phyloP scores from a whole-genome alignment of 179 eudicot species.

The Vitellaria paradoxa region DNA sequence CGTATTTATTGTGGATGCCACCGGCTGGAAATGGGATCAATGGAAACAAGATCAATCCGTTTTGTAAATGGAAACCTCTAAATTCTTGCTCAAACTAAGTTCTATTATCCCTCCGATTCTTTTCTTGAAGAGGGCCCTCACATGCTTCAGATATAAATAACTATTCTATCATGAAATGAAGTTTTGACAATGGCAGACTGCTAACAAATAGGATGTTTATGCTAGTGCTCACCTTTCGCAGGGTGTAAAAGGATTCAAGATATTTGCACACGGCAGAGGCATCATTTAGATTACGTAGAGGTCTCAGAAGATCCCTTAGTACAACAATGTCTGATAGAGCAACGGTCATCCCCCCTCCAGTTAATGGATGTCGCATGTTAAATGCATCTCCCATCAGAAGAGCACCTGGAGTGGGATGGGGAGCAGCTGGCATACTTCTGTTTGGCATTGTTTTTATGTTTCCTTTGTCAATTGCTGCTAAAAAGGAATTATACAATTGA shows the following conservation, averaged over 20 bases:
- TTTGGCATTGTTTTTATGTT: slow-evolving; percentile 64
- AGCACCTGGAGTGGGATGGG: slow-evolving; percentile 74
- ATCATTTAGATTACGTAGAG: slow-evolving; percentile 38
- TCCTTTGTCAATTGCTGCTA: slow-evolving; percentile 62
- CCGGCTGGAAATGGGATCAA: slow-evolving; percentile 45
- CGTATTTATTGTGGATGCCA: slow-evolving; percentile 74
- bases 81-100: neutral
- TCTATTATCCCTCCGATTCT: neutral
- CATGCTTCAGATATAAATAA: neutral
- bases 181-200: neutral
- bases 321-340: slow-evolving; percentile 65
- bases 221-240: slow-evolving; percentile 49
- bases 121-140: neutral
- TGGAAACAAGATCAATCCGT: neutral
- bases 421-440: slow-evolving; percentile 71
- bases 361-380: slow-evolving; percentile 79
- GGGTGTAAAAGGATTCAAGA: slow-evolving; percentile 66
- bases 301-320: slow-evolving; percentile 57
- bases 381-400: slow-evolving; percentile 71
- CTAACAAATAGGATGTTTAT: neutral
- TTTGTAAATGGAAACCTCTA: neutral
- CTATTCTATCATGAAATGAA: neutral
- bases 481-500: slow-evolving; percentile 43
- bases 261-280: slow-evolving; percentile 45
- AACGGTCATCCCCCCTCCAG: slow-evolving; percentile 85